These are phyloP conservation scores for Albifimbria verrucaria DNA, from an alignment of 2,329 filamentous ascomycete genomes.

Conservation along the genomic window DNA sequence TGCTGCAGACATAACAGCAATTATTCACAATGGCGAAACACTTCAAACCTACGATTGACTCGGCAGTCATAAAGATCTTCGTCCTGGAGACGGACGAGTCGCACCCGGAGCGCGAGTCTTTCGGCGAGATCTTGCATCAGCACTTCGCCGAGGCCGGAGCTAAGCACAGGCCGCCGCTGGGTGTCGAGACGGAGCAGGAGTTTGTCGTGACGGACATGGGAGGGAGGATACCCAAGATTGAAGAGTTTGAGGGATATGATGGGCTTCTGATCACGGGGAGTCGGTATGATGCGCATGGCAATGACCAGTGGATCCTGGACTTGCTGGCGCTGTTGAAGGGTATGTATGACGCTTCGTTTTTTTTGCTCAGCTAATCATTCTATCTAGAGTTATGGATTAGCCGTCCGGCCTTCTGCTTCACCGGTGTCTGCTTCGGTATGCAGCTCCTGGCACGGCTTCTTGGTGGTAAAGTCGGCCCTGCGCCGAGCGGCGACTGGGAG, in stretches of 20 bases:
- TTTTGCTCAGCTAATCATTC: neutral
- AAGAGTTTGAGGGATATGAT: constrained; percentile 61
- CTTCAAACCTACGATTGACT: constrained; percentile 20
- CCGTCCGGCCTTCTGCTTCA: constrained; percentile 52
- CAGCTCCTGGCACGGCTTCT: constrained; percentile 73
- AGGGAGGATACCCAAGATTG: constrained; percentile 41
- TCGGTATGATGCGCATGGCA: constrained; percentile 68
- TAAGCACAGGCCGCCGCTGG: constrained; percentile 49
- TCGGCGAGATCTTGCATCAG: constrained; percentile 50
- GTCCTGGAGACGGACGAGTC: constrained; percentile 58
- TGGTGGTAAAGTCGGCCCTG: constrained; percentile 63
- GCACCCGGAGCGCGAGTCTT: constrained; percentile 49
- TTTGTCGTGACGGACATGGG: constrained; percentile 50
- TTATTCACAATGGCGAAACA: constrained; percentile 19
- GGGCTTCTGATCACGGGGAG: constrained; percentile 71
- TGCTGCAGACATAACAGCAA: neutral
- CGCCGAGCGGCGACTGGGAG: constrained; percentile 67
- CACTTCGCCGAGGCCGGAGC: constrained; percentile 50
- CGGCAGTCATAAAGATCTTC: constrained; percentile 34
- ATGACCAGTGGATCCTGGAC: constrained; percentile 69
- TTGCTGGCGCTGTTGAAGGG: constrained; percentile 56
- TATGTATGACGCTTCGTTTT: constrained; percentile 22
- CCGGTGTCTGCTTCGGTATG: constrained; percentile 80
- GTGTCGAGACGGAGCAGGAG: constrained; percentile 51
- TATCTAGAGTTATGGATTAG: constrained; percentile 44